phyloP scores from a whole-genome alignment of 345 rosid species.

The Syzygium oleosum region DNA sequence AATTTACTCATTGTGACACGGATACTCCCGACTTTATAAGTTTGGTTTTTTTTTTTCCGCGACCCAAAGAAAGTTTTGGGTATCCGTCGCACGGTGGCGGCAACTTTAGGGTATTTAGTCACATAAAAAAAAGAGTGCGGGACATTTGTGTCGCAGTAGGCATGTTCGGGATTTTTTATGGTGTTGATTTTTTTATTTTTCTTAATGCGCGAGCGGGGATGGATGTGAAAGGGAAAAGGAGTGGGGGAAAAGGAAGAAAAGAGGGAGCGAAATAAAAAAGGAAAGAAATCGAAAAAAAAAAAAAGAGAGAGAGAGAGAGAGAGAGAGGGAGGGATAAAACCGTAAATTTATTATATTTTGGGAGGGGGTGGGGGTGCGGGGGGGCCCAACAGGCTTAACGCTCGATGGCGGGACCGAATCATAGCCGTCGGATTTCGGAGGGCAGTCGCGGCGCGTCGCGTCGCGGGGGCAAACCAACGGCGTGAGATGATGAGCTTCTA shows the following conservation, averaged over 20 bases:
- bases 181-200: too few relatives aligned
- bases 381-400: not conserved
- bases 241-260: not conserved
- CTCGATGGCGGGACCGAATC: not conserved
- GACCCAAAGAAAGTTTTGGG: too few relatives aligned
- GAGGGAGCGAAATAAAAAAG: not conserved
- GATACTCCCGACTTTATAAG: too few relatives aligned
- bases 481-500: not conserved
- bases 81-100: too few relatives aligned
- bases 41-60: too few relatives aligned
- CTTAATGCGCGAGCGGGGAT: not conserved
- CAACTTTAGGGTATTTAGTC: too few relatives aligned
- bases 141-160: too few relatives aligned
- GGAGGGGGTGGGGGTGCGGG: not conserved
- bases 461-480: not conserved
- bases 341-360: not conserved
- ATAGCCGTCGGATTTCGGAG: not conserved
- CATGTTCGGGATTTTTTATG: too few relatives aligned
- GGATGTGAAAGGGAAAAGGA: not conserved
- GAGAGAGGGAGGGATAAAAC: not conserved
- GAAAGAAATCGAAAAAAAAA: not conserved
- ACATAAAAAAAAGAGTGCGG: too few relatives aligned
- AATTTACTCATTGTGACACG: too few relatives aligned
- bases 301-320: too few relatives aligned
- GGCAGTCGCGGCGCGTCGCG: not conserved